Evolutionary conservation across 306 rosid genomes (phyloP).

Genomic region (Delonix regia): DNA sequence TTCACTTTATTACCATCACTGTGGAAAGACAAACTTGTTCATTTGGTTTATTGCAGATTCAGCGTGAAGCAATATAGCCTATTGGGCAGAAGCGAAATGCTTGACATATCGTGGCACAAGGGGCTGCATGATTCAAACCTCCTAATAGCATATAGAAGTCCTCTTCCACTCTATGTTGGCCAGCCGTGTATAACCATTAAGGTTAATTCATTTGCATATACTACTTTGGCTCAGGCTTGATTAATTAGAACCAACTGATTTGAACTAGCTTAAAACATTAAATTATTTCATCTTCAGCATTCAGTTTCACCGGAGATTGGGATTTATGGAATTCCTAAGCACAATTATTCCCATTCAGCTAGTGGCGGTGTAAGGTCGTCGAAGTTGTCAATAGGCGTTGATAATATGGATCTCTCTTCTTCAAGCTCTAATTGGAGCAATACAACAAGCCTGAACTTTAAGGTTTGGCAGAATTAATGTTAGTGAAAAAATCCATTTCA

Average conservation of each 20-base stretch:
- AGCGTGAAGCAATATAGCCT: slow-evolving; percentile 65
- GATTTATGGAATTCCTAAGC: slow-evolving; percentile 62
- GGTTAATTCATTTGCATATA: slow-evolving; percentile 38
- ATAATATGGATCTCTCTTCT: slow-evolving; percentile 61
- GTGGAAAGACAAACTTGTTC: background rate
- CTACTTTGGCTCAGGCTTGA: background rate
- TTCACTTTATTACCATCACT: background rate
- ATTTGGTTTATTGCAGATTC: slow-evolving; percentile 47
- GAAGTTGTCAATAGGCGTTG: slow-evolving; percentile 55
- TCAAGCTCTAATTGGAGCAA: slow-evolving; percentile 65
- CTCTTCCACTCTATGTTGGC: slow-evolving; percentile 51
- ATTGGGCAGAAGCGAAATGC: slow-evolving; percentile 62
- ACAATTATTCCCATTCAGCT: slow-evolving; percentile 60
- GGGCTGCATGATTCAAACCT: slow-evolving; percentile 70
- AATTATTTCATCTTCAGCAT: slow-evolving; percentile 45
- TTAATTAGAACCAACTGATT: background rate
- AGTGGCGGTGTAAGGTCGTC: slow-evolving; percentile 64
- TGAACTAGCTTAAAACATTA: background rate
- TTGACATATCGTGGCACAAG: slow-evolving; percentile 64
- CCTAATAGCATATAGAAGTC: slow-evolving; percentile 57
- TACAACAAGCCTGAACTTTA: slow-evolving; percentile 58
- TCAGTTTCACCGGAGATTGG: slow-evolving; percentile 67
- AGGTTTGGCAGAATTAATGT: slow-evolving; percentile 42
- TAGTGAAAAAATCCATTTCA: background rate
- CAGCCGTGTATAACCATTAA: slow-evolving; percentile 55